Conservation (phyloP, 2,329 filamentous ascomycete genomes). For the Zymoseptoria ardabiliae region DNA sequence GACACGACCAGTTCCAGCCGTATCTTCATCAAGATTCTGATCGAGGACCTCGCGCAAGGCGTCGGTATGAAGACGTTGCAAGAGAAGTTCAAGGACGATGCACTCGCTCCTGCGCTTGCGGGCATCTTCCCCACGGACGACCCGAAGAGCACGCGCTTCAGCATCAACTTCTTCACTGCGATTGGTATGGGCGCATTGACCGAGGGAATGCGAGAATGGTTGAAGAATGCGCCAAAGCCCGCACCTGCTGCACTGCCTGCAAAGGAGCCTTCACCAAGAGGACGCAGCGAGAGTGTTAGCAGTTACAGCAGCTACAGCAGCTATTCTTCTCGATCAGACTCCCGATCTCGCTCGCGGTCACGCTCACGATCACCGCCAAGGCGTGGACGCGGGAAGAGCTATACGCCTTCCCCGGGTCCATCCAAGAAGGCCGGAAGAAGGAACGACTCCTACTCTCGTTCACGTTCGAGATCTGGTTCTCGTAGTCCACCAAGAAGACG, state of each 20-base stretch:
- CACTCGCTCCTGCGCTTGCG: constrained; percentile 67
- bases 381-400: constrained; percentile 13
- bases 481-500: constrained; percentile 12
- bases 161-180: constrained; percentile 98
- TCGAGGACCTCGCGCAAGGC: constrained; percentile 83
- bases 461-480: constrained; percentile 4
- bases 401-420: constrained; percentile 14
- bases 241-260: constrained; percentile 58
- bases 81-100: constrained; percentile 68
- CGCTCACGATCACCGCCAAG: constrained; percentile 21
- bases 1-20: constrained; percentile 93
- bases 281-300: constrained; percentile 57
- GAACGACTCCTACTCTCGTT: constrained; percentile 8
- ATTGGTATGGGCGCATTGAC: constrained; percentile 94
- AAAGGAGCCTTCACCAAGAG: constrained; percentile 37
- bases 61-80: constrained; percentile 76
- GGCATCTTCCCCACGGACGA: constrained; percentile 88
- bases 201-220: constrained; percentile 85
- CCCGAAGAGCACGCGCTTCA: constrained; percentile 84
- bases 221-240: constrained; percentile 85
- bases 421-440: constrained; percentile 5
- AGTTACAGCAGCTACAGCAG: constrained; percentile 80
- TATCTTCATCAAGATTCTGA: constrained; percentile 97
- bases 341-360: constrained; percentile 22
- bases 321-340: constrained; percentile 40